Conservation (phyloP, 2,329 filamentous ascomycete genomes). For the Aciculosporium take region DNA sequence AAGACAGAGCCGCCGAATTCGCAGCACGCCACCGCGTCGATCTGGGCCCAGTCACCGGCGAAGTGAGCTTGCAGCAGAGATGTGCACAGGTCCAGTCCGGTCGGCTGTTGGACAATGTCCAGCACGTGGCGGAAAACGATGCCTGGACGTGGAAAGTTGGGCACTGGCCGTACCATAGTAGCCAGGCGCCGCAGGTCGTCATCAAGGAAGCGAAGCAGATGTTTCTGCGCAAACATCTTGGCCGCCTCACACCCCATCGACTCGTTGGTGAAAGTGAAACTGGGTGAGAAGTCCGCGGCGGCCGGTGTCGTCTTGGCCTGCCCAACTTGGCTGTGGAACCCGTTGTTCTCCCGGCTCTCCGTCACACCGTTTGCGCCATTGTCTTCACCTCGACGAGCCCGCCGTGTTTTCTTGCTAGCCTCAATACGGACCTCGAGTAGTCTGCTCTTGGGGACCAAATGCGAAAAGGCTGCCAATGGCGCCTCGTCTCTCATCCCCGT, state of each 20-base stretch:
- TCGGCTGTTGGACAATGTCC: constrained; percentile 34
- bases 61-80: constrained; percentile 34
- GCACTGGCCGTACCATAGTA: constrained; percentile 33
- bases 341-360: background rate
- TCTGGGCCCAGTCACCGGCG: constrained; percentile 28
- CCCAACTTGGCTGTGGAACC: constrained; percentile 11
- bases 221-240: constrained; percentile 25
- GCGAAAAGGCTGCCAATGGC: constrained; percentile 38
- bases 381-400: constrained; percentile 18
- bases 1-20: constrained; percentile 44
- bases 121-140: constrained; percentile 47
- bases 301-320: background rate
- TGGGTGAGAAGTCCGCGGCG: constrained; percentile 17
- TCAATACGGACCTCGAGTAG: constrained; percentile 39
- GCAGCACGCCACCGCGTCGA: constrained; percentile 34
- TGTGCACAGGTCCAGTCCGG: constrained; percentile 36
- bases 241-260: constrained; percentile 22
- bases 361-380: background rate
- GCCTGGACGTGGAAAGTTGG: constrained; percentile 34
- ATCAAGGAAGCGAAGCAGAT: constrained; percentile 14
- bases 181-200: constrained; percentile 30
- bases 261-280: constrained; percentile 36
- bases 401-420: constrained; percentile 23
- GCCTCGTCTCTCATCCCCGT: constrained; percentile 50
- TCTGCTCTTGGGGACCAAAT: constrained; percentile 36